Conservation (phyloP, 495 filamentous ascomycete species). For the Cudoniella acicularis region DNA sequence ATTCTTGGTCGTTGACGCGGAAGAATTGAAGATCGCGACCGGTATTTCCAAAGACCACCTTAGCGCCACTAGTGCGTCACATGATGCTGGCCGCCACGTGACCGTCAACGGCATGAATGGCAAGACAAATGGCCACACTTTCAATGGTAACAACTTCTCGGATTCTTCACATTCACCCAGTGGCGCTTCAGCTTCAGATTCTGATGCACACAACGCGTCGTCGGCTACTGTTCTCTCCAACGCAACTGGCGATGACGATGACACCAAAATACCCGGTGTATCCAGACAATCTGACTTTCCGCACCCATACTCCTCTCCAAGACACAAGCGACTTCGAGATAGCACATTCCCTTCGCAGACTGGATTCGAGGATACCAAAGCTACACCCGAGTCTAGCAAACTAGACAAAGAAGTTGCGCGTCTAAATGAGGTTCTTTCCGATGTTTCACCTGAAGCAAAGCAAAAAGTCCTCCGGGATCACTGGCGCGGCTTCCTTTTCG, state of each 20-base stretch:
- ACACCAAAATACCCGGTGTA: too few species aligned
- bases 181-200: background rate
- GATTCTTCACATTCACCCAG: background rate
- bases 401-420: constrained; percentile 13
- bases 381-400: constrained; percentile 2
- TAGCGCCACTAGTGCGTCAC: background rate
- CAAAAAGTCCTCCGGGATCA: constrained; percentile 14
- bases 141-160: too few species aligned
- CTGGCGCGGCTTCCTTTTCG: constrained; percentile 20
- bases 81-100: background rate
- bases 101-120: too few species aligned
- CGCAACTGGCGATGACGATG: background rate
- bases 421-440: constrained; percentile 4
- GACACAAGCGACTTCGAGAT: background rate
- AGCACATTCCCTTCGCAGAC: background rate
- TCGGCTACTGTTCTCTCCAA: background rate
- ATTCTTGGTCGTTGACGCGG: background rate
- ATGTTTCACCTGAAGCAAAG: constrained; percentile 13
- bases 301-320: background rate
- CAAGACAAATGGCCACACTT: background rate
- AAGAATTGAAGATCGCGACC: background rate
- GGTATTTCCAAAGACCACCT: background rate
- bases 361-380: background rate
- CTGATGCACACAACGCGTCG: background rate
- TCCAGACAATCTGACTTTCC: too few species aligned